phyloP scores from a whole-genome alignment of 1,139 yeast genomes.

The Pichia sp. region DNA sequence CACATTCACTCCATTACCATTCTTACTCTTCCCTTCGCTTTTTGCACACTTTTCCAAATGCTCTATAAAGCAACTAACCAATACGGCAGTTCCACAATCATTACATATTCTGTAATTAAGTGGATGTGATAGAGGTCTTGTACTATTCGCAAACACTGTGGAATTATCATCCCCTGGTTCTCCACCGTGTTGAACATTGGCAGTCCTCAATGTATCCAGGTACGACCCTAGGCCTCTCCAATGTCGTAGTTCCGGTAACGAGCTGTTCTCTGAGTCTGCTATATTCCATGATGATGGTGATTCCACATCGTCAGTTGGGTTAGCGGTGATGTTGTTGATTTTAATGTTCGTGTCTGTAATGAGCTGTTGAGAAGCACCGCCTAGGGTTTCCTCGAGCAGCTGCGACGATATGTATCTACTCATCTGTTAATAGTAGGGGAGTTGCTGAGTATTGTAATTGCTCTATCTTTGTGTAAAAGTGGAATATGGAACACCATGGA shows the following conservation, averaged over 20 bases:
- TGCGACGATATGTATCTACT: conserved; percentile 9
- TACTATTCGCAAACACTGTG: conserved; percentile 23
- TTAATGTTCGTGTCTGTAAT: conserved; percentile 7
- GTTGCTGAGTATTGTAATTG: too few species aligned
- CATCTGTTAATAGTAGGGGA: too few species aligned
- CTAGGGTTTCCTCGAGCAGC: conserved; percentile 20
- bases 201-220: conserved; percentile 35
- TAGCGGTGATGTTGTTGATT: conserved; percentile 3
- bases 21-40: conserved; percentile 34
- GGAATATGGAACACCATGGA: too few species aligned
- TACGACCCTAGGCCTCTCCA: conserved; percentile 63
- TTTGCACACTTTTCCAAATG: conserved; percentile 43
- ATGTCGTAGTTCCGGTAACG: conserved; percentile 22
- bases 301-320: not conserved
- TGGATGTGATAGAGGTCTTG: conserved; percentile 34
- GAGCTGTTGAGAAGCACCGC: conserved; percentile 15
- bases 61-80: conserved; percentile 36
- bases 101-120: conserved; percentile 59
- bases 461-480: too few species aligned
- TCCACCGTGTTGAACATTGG: conserved; percentile 6
- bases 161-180: conserved; percentile 23
- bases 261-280: too few species aligned
- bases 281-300: too few species aligned
- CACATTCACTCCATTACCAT: not conserved
- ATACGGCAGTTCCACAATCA: conserved; percentile 57